phyloP scores from a whole-genome alignment of 805 yeast genomes.

The Saccharomycopsis javanensis region DNA sequence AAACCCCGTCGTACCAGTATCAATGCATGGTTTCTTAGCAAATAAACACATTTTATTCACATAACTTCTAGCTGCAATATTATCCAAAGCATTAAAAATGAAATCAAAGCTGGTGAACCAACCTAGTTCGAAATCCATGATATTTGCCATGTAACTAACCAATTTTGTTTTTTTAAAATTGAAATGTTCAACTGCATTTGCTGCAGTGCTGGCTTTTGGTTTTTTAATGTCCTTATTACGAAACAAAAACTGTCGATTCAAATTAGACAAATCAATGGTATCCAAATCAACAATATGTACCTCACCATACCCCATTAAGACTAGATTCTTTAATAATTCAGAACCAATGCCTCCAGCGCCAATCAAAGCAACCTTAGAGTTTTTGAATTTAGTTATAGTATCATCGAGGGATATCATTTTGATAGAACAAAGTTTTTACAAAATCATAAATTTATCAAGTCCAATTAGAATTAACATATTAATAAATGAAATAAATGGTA shows the following conservation, averaged over 20 bases:
- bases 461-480: too few species aligned
- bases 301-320: slow-evolving; percentile 73
- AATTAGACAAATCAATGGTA: slow-evolving; percentile 84
- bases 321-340: slow-evolving; percentile 73
- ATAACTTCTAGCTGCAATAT: slow-evolving; percentile 82
- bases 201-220: slow-evolving; percentile 80
- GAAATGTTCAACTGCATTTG: slow-evolving; percentile 68
- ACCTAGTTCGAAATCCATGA: slow-evolving; percentile 73
- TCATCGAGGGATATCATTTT: neutral
- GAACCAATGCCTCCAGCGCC: slow-evolving; percentile 99
- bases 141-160: slow-evolving; percentile 76
- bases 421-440: too few species aligned
- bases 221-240: slow-evolving; percentile 83
- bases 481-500: too few species aligned
- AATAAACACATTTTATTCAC: slow-evolving; percentile 79
- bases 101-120: slow-evolving; percentile 75
- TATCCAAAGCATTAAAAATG: slow-evolving; percentile 89
- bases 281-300: slow-evolving; percentile 91
- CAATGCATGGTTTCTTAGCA: slow-evolving; percentile 68
- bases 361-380: slow-evolving; percentile 60
- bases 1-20: slow-evolving; percentile 91
- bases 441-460: too few species aligned
- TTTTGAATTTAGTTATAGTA: neutral
- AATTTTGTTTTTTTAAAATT: slow-evolving; percentile 51
- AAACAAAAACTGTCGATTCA: slow-evolving; percentile 89